phyloP scores from a whole-genome alignment of 768 basidiomycete species.

The Amanita molliuscula region DNA sequence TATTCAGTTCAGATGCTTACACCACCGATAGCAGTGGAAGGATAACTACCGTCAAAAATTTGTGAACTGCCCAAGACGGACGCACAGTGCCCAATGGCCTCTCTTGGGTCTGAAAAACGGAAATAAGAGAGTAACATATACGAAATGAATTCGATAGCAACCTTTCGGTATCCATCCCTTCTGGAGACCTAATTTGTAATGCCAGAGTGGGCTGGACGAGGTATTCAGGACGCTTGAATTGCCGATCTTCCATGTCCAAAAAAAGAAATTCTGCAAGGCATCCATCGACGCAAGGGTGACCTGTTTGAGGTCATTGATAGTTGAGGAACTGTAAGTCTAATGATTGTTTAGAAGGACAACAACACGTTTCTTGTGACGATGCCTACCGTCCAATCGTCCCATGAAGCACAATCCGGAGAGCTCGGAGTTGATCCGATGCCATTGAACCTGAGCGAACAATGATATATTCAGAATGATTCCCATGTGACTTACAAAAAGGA shows the following conservation, averaged over 20 bases:
- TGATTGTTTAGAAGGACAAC: not conserved
- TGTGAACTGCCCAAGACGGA: conserved; percentile 25
- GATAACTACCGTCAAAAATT: conserved; percentile 43
- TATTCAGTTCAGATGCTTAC: conserved; percentile 16
- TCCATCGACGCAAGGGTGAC: conserved; percentile 81
- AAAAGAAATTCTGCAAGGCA: conserved; percentile 87
- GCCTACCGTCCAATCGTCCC: conserved; percentile 37
- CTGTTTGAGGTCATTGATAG: conserved; percentile 48
- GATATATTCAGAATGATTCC: not conserved
- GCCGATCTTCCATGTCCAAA: conserved; percentile 96
- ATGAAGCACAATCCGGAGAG: conserved; percentile 24
- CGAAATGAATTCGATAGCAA: conserved; percentile 9
- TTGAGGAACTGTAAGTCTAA: conserved; percentile 44
- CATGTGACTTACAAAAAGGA: not conserved
- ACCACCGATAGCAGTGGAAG: conserved; percentile 65
- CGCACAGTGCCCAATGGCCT: conserved; percentile 35
- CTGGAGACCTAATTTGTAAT: conserved; percentile 79
- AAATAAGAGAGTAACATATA: not conserved
- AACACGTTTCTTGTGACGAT: not conserved
- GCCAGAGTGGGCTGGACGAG: conserved; percentile 73
- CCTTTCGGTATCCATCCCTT: conserved; percentile 83
- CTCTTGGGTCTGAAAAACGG: conserved; percentile 28
- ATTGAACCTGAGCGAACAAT: conserved; percentile 27
- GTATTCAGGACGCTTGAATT: conserved; percentile 61
- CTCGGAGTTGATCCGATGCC: conserved; percentile 29